These are phyloP conservation scores for Curvularia sp. DNA, from an alignment of 2,329 filamentous ascomycete genomes.

Conservation along the genomic window DNA sequence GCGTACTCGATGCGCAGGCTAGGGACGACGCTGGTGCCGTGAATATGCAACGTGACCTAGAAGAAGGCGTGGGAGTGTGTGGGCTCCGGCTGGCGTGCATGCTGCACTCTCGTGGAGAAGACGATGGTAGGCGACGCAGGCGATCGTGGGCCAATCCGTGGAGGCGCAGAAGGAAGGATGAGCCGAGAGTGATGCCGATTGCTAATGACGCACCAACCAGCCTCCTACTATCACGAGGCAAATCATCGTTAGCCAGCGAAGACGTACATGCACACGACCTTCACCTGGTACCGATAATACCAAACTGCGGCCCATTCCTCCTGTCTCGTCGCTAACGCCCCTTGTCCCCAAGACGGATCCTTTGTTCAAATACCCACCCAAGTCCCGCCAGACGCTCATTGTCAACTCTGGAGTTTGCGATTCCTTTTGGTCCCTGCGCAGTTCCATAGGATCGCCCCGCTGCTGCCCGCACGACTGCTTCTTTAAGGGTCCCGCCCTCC, in stretches of 20 bases:
- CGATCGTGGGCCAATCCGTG: conserved; percentile 26
- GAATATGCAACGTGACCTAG: conserved; percentile 19
- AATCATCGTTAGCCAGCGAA: conserved; percentile 49
- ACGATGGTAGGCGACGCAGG: conserved; percentile 20
- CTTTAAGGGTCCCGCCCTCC: conserved; percentile 67
- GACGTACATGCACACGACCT: conserved; percentile 43
- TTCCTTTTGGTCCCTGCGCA: conserved; percentile 26
- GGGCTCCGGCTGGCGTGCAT: conserved; percentile 10
- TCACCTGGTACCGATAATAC: conserved; percentile 19
- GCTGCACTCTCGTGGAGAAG: conserved; percentile 14
- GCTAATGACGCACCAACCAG: conserved; percentile 37
- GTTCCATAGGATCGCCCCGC: conserved; percentile 23
- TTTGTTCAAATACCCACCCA: conserved; percentile 9
- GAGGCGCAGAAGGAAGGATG: conserved; percentile 16
- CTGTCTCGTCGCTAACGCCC: conserved; percentile 11
- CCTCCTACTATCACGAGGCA: conserved; percentile 21
- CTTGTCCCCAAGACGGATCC: conserved; percentile 17
- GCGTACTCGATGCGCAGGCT: conserved; percentile 1
- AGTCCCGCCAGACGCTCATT: conserved; percentile 15
- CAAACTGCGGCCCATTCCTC: conserved; percentile 29
- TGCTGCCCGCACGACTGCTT: conserved; percentile 12
- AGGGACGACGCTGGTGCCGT: conserved; percentile 3
- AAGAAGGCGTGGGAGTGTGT: conserved; percentile 3
- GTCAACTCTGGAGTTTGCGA: conserved; percentile 13
- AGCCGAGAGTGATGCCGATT: conserved; percentile 22